A percentile compares a stretch with the other conserved stretches of the same genome.
phyloP scores from a whole-genome alignment of 1,139 yeast species.

The Zygosaccharomyces sapae region DNA sequence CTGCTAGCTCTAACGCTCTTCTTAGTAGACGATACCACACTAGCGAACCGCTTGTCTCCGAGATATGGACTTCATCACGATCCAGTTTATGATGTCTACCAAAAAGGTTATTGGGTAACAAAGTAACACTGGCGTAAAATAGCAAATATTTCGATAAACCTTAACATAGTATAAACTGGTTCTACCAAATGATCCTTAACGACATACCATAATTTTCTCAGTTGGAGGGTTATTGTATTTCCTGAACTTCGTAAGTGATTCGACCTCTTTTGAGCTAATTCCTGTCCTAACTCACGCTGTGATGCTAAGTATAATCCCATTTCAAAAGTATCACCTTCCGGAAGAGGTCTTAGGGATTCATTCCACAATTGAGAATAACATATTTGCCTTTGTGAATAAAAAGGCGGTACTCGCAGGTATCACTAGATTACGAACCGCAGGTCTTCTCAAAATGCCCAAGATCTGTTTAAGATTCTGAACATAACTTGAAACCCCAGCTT shows the following conservation, averaged over 20 bases:
- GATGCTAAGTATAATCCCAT: conserved; percentile 63
- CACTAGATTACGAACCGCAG: conserved; percentile 7
- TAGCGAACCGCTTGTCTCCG: conserved; percentile 55
- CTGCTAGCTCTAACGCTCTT: conserved; percentile 74
- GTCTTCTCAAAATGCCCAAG: conserved; percentile 6
- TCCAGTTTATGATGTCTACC: conserved; percentile 45
- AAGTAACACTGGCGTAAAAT: conserved; percentile 66
- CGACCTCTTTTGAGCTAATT: conserved; percentile 33
- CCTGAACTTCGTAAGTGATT: conserved; percentile 17
- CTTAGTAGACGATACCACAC: conserved; percentile 70
- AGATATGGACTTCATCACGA: conserved; percentile 31
- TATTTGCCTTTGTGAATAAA: conserved; percentile 7
- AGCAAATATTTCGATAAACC: conserved; percentile 64
- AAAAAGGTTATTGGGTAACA: conserved; percentile 61
- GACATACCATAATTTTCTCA: conserved; percentile 40
- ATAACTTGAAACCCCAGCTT: neutral
- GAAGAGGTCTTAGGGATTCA: conserved; percentile 40
- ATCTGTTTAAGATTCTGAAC: conserved; percentile 2
- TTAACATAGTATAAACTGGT: conserved; percentile 60
- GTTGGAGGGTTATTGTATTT: conserved; percentile 32
- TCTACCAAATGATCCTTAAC: conserved; percentile 56
- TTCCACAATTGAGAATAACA: conserved; percentile 13
- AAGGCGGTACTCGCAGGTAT: conserved; percentile 10
- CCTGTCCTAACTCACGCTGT: conserved; percentile 45
- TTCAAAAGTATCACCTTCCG: conserved; percentile 60